Evolutionary conservation across 2,329 filamentous ascomycete genomes (phyloP).

Genomic region (Orbilia blumenaviensis): DNA sequence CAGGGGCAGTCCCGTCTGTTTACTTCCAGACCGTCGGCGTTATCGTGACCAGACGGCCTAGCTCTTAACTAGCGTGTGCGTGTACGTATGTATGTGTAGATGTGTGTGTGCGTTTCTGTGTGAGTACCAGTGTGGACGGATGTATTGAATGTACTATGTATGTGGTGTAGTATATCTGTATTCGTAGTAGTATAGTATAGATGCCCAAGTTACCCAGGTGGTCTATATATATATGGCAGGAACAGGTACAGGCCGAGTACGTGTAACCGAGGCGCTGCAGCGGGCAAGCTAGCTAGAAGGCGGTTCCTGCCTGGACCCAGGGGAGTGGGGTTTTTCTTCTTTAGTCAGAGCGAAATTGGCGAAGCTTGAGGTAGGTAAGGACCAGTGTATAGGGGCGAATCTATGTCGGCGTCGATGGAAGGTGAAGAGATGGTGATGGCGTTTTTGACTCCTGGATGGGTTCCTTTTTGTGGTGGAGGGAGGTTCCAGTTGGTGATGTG

Average conservation of each 20-base stretch:
- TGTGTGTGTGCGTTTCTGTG: no score
- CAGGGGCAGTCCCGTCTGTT: neutral
- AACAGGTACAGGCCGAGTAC: conserved; percentile 23
- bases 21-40: conserved; percentile 4
- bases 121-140: neutral
- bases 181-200: no score
- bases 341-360: neutral
- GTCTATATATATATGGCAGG: conserved; percentile 13
- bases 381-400: conserved; percentile 7
- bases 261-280: conserved; percentile 46
- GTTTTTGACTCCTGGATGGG: conserved; percentile 19
- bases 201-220: no score
- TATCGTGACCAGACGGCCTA: neutral
- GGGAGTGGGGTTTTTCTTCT: neutral
- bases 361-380: neutral
- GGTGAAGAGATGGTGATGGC: conserved; percentile 6
- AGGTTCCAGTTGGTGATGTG: conserved; percentile 32
- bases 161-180: no score
- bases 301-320: conserved; percentile 18
- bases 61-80: conserved; percentile 7
- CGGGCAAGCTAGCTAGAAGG: conserved; percentile 21
- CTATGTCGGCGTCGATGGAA: neutral
- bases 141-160: no score
- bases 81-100: neutral
- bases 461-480: conserved; percentile 16